Base-by-base conservation (phyloP, 2,329 filamentous ascomycete species). In the Proliferodiscus dingleyae region DNA sequence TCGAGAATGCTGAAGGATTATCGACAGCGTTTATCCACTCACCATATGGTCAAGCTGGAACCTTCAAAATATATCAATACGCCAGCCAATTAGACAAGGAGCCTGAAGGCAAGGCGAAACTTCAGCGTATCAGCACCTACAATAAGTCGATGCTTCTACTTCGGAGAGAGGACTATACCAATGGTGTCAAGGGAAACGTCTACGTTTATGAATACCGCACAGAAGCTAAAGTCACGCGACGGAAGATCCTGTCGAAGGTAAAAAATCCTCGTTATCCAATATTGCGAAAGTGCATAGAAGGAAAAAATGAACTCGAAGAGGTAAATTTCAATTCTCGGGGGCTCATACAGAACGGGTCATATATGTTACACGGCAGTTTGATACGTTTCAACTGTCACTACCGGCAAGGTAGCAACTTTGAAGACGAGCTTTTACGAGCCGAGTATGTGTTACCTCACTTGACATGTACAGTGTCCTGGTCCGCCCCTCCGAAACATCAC, bases 381-480 rank as follows among this genome's bases (percentile, higher is more conserved):
- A 66, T 75, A 6, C 68, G 71, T 6, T 78, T 77, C 65, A 72
- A 72, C 49, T 76, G 74, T 44, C 68, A 72, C 49, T 78, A 78
- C 56, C 70, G 74, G 29, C 74, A 76, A 51, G 70, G 73, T 44
- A 69, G 72, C 5, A 70, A 67, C 28, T 74, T 72, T 45, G 71
- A 71, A 11, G 74, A 77, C 52, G 74, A 76, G 46, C 62, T 78
- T n/a, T 66, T 78, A 3, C 66, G 74, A 37, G 74, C 72, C 0
- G 74, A 77, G 42, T 78, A 73, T 49, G 68, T 71, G 1, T 62
- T 78, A 38, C 67, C 71, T 7, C 73, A 77, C 55, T 70, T 77
- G 53, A 73, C 66, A 23, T 71, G 68, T 50, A 74, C 69, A 8
- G 72, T 77, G 4, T 70, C 70, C 19, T 77, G 74, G 74, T 72